These are phyloP conservation scores for Monosporascus sp. DNA, from an alignment of 2,329 filamentous ascomycete species.

Conservation along the genomic window DNA sequence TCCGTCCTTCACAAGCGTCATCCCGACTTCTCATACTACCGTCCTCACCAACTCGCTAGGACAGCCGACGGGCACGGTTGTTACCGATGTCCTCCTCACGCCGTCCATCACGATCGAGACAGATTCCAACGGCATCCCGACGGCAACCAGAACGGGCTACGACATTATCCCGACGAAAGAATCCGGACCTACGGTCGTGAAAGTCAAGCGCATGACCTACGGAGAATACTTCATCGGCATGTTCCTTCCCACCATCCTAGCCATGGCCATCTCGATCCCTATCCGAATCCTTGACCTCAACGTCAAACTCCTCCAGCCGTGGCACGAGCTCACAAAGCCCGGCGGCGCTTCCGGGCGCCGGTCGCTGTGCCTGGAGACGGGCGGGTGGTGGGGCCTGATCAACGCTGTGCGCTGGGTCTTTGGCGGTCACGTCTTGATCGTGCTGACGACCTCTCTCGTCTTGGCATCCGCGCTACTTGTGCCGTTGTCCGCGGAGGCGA, in stretches of 20 bases:
- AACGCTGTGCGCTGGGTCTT: slow-evolving; percentile 16
- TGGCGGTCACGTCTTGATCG: slow-evolving; percentile 20
- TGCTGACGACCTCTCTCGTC: slow-evolving; percentile 21
- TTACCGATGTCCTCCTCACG: slow-evolving; percentile 9
- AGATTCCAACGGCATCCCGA: slow-evolving; percentile 13
- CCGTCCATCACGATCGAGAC: slow-evolving; percentile 11
- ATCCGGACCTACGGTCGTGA: neutral
- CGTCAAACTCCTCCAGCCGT: slow-evolving; percentile 33
- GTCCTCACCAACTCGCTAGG: slow-evolving; percentile 15
- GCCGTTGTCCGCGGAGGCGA: slow-evolving; percentile 24
- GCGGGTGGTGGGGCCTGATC: slow-evolving; percentile 15
- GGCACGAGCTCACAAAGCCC: slow-evolving; percentile 28
- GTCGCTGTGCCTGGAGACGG: slow-evolving; percentile 24
- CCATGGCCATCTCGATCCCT: slow-evolving; percentile 33
- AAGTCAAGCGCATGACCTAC: slow-evolving; percentile 1
- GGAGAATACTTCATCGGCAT: slow-evolving; percentile 24
- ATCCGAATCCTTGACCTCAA: slow-evolving; percentile 36
- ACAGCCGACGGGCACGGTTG: slow-evolving; percentile 12
- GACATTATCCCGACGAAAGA: slow-evolving; percentile 1
- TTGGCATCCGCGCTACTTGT: slow-evolving; percentile 23
- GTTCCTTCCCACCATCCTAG: slow-evolving; percentile 37
- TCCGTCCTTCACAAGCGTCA: slow-evolving; percentile 4
- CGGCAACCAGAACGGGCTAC: slow-evolving; percentile 14
- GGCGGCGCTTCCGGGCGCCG: slow-evolving; percentile 25
- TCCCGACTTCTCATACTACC: slow-evolving; percentile 12